Evolutionary conservation across 1,284 basidiomycete species (phyloP).

Genomic region (Neolentinus lepideus): DNA sequence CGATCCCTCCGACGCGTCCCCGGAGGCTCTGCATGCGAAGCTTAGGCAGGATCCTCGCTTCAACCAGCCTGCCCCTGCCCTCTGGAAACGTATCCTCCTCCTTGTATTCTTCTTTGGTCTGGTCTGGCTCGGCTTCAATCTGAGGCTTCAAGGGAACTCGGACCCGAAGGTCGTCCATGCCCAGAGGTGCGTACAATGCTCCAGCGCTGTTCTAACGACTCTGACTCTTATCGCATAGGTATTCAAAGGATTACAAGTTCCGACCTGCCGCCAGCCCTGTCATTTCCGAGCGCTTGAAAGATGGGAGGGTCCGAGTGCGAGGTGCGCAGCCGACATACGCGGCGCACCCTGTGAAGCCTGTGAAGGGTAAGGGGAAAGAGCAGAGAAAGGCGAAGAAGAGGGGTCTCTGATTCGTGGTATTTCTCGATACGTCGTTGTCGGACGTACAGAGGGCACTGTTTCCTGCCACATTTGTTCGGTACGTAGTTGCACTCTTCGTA

Average conservation of each 20-base stretch:
- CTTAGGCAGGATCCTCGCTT: constrained; percentile 31
- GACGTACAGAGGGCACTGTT: too few species aligned
- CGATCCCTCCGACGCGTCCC: not conserved
- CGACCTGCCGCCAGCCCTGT: constrained; percentile 64
- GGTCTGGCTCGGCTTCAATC: constrained; percentile 34
- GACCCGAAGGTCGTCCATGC: constrained; percentile 38
- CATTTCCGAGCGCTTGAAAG: constrained; percentile 52
- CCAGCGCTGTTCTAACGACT: not conserved
- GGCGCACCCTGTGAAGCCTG: not conserved
- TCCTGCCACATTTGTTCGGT: too few species aligned
- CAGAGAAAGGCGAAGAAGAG: too few species aligned
- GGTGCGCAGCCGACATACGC: constrained; percentile 36
- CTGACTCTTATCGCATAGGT: constrained; percentile 29
- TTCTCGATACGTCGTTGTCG: too few species aligned
- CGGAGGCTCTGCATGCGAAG: not conserved
- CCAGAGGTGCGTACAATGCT: constrained; percentile 29
- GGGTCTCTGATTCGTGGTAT: too few species aligned
- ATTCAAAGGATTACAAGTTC: constrained; percentile 57
- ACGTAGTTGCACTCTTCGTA: too few species aligned
- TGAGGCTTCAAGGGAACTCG: constrained; percentile 20
- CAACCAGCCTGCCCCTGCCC: constrained; percentile 34
- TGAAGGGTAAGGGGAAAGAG: too few species aligned
- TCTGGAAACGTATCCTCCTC: constrained; percentile 40
- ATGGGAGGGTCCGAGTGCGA: constrained; percentile 46
- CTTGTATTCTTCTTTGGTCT: constrained; percentile 32